Base-by-base conservation (phyloP, 257 asterid genomes). In the Nicotiana knightiana region DNA sequence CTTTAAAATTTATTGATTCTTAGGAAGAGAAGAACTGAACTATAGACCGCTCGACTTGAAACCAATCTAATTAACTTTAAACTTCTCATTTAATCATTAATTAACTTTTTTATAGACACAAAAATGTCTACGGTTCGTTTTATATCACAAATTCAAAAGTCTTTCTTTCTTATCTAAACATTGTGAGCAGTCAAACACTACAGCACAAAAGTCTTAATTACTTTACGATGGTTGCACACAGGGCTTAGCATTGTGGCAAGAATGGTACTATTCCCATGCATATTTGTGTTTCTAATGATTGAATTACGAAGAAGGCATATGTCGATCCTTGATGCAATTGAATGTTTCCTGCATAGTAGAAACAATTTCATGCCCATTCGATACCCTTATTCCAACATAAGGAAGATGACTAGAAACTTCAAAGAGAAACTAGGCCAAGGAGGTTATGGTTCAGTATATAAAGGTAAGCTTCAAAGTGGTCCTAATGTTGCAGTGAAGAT, bases 351-450 rank as follows among this genome's bases (percentile, higher is more conserved):
- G 39, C 63, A 68, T 5, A 37, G 21, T 13, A 43, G 18, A 9
- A 67, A 68, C 33, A 64, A 54, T 46, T 48, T 83, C 32, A 65
- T 84, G 87, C 87, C 84, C 15, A 84, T 73, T 10, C 43, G 87
- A 24, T 81, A 84, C 77, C 64, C 86, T 3, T 84, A 51, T 9
- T 53, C 35, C 24, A 78, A 81, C 9, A 51, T 75, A 17, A 73
- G 73, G 81, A 48, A 67, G 6, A 57, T 81, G 75, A 84, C 84
- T 1, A 37, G 77, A 26, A 48, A 51, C 59, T 82, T 75, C 4
- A 62, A 62, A 16, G 81, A 82, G 43, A 75, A 82, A 71, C 55
- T 75, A 54, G 85, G 67, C 30, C 26, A 81, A 67, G 85, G 85
- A 39, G 85, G 81, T 18, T 82, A n/a, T 6, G 85, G 85, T 2